Evolutionary conservation across 208 protist species (phyloP).

Genomic region (Trypanosoma rangeli): DNA sequence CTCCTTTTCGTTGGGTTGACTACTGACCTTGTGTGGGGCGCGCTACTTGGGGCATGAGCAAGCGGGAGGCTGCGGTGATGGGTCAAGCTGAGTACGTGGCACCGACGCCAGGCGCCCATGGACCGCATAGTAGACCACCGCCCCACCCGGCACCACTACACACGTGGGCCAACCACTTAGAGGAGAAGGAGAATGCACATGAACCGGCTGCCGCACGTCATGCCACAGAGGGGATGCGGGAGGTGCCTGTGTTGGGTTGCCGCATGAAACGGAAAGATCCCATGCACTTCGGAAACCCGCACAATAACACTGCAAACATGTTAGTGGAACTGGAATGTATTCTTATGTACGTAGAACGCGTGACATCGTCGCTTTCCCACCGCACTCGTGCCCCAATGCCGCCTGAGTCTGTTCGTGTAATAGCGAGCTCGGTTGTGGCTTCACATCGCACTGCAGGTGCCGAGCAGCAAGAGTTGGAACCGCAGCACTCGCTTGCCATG

Average conservation of each 20-base stretch:
- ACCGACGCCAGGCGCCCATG: background rate
- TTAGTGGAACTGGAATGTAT: slow-evolving; percentile 61
- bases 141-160: background rate
- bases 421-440: slow-evolving; percentile 53
- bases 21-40: background rate
- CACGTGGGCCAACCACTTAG: background rate
- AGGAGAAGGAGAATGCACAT: slow-evolving; percentile 16
- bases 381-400: slow-evolving; percentile 50
- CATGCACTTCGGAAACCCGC: background rate
- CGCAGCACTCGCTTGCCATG: slow-evolving; percentile 40
- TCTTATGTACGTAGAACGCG: slow-evolving; percentile 56
- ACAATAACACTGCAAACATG: background rate
- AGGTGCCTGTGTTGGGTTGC: slow-evolving; percentile 8
- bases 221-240: slow-evolving; percentile 21
- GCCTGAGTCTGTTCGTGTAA: slow-evolving; percentile 40
- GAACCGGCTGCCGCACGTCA: background rate
- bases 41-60: background rate
- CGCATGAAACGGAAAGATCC: background rate
- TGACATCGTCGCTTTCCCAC: slow-evolving; percentile 39
- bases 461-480: background rate
- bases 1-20: background rate
- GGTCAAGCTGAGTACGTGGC: background rate
- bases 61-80: background rate
- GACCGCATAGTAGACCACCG: slow-evolving; percentile 1
- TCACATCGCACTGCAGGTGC: slow-evolving; percentile 14